Conservation (phyloP, 116 monocot species). For the Trichopus zeylanicus region DNA sequence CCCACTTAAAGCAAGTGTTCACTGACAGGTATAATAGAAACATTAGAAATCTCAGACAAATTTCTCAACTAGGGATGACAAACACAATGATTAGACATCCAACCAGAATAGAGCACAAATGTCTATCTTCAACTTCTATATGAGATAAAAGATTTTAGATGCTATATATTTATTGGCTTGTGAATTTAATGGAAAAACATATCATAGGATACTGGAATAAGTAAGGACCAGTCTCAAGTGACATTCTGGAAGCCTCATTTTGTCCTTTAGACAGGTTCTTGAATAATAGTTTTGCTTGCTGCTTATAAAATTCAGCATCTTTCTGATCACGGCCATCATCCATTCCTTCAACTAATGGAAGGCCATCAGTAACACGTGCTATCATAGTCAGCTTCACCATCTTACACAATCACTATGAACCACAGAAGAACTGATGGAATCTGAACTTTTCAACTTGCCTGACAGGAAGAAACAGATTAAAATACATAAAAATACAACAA, state of each 20-base stretch:
- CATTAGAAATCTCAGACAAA: too few species aligned
- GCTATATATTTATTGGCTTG: too few species aligned
- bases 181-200: background rate
- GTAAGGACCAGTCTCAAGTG: slow-evolving; percentile 90
- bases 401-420: slow-evolving; percentile 7
- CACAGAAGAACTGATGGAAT: background rate
- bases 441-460: background rate
- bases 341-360: slow-evolving; percentile 92
- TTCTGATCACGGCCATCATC: slow-evolving; percentile 92
- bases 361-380: slow-evolving; percentile 96
- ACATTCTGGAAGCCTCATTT: slow-evolving; percentile 94
- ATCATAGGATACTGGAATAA: slow-evolving; percentile 82
- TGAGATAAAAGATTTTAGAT: background rate
- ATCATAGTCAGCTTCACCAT: slow-evolving; percentile 99
- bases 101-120: too few species aligned
- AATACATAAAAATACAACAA: background rate
- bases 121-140: background rate
- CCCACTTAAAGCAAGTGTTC: too few species aligned
- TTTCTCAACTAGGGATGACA: too few species aligned
- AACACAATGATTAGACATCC: too few species aligned
- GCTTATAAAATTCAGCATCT: slow-evolving; percentile 88
- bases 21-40: too few species aligned
- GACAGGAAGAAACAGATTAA: background rate
- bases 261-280: slow-evolving; percentile 92
- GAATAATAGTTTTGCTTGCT: slow-evolving; percentile 95